Conservation (phyloP, 148 eudicot genomes). For the Tetragonia tetragonoides region DNA sequence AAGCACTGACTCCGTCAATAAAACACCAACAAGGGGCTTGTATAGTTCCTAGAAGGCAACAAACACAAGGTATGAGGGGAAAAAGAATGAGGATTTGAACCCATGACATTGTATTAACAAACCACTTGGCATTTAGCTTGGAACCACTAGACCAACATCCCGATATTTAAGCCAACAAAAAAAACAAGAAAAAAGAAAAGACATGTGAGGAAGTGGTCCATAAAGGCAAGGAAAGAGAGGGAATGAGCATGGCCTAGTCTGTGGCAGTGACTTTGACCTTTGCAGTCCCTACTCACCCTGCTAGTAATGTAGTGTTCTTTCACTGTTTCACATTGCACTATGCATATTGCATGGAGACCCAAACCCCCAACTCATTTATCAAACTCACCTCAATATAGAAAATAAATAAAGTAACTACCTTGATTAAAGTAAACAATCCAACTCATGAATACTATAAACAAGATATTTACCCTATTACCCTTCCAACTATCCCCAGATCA, state of each 20-base stretch:
- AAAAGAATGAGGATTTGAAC: no score
- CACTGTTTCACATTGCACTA: neutral
- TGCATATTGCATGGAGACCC: neutral
- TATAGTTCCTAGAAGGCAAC: no score
- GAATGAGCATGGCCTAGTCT: constrained; percentile 4
- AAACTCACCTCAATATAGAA: neutral
- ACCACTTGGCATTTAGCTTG: no score
- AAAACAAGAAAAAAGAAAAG: neutral
- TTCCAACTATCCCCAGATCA: neutral
- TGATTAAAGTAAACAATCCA: neutral
- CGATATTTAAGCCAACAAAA: neutral
- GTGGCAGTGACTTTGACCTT: constrained; percentile 26
- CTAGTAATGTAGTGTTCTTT: neutral
- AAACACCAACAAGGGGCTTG: no score
- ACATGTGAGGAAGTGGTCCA: constrained; percentile 26
- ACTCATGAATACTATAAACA: neutral
- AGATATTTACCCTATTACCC: constrained; percentile 5
- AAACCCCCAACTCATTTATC: neutral
- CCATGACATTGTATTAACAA: no score
- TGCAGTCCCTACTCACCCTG: constrained; percentile 11
- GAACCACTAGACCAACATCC: no score
- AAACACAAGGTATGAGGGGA: no score
- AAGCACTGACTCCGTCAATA: no score
- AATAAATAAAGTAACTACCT: neutral
- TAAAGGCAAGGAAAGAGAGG: constrained; percentile 10